Evolutionary conservation across 768 basidiomycete species (phyloP), one percentile per base, ranked within the genome.

Genomic region (Leccinum ochraceum): DNA sequence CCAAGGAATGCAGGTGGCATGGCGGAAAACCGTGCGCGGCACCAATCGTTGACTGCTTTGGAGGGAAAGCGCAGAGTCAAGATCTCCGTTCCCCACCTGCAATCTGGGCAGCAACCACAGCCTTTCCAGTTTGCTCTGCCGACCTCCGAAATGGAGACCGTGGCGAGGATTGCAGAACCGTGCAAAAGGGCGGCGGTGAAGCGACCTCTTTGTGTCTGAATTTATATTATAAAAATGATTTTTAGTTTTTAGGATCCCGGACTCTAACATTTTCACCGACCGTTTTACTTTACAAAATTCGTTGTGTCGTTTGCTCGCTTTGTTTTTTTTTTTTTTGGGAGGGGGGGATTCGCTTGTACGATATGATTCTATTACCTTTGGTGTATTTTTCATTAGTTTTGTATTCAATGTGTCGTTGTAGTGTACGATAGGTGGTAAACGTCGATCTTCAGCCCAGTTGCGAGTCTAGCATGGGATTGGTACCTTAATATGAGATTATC

Each of bases 41-140:
- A 69, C 53, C 68, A 46, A 44, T 75, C 73, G 9, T 56, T 73
- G 48, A 65, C 60, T 20, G 60, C 55, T 5, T 59, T 69, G 58
- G 68, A 67, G 52, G 64, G 64, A 10, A 61, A 53, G 52, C 66
- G 60, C 37, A 67, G 62, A 39, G 39, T 68, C 17, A 69, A 63
- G 60, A 65, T 71, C 14, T 60, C 60, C 17, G 48, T 69, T 53
- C 65, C 69, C 1, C 58, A 67, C 39, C 46, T 36, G 36, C 62
- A 39, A 22, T 44, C 48, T 3, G 28, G n/a, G 1, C 28, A 30
- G 28, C 28, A 30, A 30, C 28, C 28, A 30, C 28, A 30, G 28
- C 51, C 51, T 0, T 39, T 56, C 30, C 24, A 22, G 6, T 28
- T 51, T 22, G 34, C 36, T 16, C 24, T 54, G 7, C 57, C 20